Percentiles rank a stretch among this genome's conserved stretches.
Conservation (phyloP, 768 basidiomycete genomes). For the Rhodotorula babjevae region DNA sequence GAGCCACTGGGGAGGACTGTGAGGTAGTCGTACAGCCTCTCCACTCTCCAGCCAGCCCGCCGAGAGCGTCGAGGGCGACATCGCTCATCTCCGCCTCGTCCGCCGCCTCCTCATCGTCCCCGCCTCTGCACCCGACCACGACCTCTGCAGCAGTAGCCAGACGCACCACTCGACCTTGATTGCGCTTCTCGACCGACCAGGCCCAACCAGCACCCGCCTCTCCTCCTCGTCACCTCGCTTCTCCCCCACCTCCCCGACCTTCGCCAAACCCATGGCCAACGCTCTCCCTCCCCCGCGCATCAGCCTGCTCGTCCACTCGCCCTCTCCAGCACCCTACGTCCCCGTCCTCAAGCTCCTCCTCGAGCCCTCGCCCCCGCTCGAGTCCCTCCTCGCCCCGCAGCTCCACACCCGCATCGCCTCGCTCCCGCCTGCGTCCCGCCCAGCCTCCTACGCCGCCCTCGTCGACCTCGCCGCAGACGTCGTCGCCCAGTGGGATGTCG, state of each 20-base stretch:
- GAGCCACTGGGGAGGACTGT: too few species aligned
- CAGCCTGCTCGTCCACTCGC: constrained; percentile 32
- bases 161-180: too few species aligned
- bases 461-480: constrained; percentile 41
- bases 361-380: constrained; percentile 46
- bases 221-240: background rate
- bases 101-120: too few species aligned
- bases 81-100: too few species aligned
- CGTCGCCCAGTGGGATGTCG: constrained; percentile 40
- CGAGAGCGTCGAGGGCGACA: too few species aligned
- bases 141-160: too few species aligned
- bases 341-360: constrained; percentile 44
- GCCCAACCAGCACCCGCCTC: background rate
- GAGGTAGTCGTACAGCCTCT: too few species aligned
- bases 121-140: too few species aligned
- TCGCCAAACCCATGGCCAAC: background rate
- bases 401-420: constrained; percentile 28
- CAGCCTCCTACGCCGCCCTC: constrained; percentile 35
- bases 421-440: constrained; percentile 10
- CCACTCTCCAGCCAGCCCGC: too few species aligned
- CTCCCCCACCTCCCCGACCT: background rate
- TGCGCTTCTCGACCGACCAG: too few species aligned
- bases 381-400: constrained; percentile 45
- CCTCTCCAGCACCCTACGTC: constrained; percentile 12
- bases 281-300: constrained; percentile 31